Percentiles rank a stretch among this genome's conserved stretches.
Conservation (phyloP, 148 eudicot species). For the Drosera capensis region DNA sequence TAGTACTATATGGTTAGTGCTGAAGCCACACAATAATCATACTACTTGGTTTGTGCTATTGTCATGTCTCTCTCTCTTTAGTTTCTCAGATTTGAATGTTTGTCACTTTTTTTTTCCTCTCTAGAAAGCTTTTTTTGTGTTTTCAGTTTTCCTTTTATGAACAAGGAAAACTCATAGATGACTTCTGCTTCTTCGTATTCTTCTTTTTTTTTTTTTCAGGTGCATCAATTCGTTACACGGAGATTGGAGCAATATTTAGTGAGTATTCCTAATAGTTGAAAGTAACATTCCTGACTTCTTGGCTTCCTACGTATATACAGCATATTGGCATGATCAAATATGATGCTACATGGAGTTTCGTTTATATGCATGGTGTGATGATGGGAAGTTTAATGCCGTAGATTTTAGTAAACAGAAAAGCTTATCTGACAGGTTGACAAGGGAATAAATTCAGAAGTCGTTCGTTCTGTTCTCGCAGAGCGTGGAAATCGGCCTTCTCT, state of each 20-base stretch:
- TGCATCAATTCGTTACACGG: constrained; percentile 79
- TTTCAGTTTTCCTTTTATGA: neutral
- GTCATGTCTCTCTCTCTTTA: too few relatives aligned
- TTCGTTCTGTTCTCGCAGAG: constrained; percentile 70
- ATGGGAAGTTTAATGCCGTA: neutral
- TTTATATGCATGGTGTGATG: neutral
- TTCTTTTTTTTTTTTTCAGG: constrained; percentile 25
- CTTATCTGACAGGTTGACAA: constrained; percentile 61
- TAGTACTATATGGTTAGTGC: too few relatives aligned
- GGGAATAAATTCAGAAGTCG: constrained; percentile 87
- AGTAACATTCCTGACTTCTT: neutral
- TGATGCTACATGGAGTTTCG: neutral
- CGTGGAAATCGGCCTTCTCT: constrained; percentile 73
- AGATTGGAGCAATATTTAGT: constrained; percentile 96
- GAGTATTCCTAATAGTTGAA: constrained; percentile 10
- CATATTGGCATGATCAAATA: neutral
- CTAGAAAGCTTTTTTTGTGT: too few relatives aligned
- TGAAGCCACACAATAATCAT: too few relatives aligned
- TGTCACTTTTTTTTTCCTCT: too few relatives aligned
- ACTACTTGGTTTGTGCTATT: too few relatives aligned
- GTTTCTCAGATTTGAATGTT: too few relatives aligned
- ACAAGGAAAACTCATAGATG: neutral
- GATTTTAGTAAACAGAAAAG: neutral
- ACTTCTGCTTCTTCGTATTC: neutral
- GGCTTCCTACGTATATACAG: neutral